A percentile compares a stretch with the other conserved stretches of the same genome.
phyloP scores from a whole-genome alignment of 78 protist genomes.

The Pigoraptor vietnamica region DNA sequence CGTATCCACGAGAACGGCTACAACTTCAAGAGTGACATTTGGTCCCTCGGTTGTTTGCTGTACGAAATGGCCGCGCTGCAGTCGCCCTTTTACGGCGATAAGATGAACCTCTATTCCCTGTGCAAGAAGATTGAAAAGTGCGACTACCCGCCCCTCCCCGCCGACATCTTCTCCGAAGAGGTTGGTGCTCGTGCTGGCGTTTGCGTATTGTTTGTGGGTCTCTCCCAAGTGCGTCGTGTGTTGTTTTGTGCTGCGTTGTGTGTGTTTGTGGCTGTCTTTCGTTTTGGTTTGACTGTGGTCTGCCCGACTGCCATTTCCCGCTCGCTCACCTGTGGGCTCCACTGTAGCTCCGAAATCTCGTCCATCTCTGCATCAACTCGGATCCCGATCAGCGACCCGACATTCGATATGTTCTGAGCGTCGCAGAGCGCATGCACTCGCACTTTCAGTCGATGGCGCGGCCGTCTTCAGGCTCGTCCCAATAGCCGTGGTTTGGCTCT shows the following conservation, averaged over 20 bases:
- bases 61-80: slow-evolving; percentile 39
- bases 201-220: neutral
- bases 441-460: neutral
- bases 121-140: slow-evolving; percentile 22
- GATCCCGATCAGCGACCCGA: neutral
- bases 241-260: no score
- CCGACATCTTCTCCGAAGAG: neutral
- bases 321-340: no score
- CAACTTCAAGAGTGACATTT: slow-evolving; percentile 27
- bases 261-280: no score
- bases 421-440: neutral
- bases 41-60: slow-evolving; percentile 59
- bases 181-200: neutral
- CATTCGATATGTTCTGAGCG: neutral
- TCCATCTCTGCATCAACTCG: neutral
- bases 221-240: no score
- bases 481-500: no score
- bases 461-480: neutral
- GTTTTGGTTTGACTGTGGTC: no score
- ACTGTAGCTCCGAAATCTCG: neutral
- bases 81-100: slow-evolving; percentile 29
- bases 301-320: no score
- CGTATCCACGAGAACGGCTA: slow-evolving; percentile 28
- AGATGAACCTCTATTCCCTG: slow-evolving; percentile 2
- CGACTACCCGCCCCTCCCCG: slow-evolving; percentile 25